Conservation (phyloP, 257 asterid species). For the Nicotiana otophora region DNA sequence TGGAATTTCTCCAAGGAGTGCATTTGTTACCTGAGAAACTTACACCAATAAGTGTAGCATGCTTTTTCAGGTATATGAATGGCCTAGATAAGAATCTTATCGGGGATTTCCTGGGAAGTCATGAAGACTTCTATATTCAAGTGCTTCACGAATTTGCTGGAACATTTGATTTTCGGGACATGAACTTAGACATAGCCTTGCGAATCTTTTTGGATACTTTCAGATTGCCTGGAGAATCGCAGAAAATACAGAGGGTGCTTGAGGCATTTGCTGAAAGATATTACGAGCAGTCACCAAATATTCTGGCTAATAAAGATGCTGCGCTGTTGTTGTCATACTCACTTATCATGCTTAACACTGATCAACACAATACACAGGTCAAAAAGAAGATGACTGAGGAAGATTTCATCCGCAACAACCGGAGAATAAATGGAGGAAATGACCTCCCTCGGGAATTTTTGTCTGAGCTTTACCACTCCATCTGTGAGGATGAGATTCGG, state of each 20-base stretch:
- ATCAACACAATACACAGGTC: constrained; percentile 87
- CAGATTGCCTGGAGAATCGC: constrained; percentile 93
- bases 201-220: constrained; percentile 85
- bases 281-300: constrained; percentile 67
- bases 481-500: constrained; percentile 79
- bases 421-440: constrained; percentile 79
- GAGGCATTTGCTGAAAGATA: constrained; percentile 95
- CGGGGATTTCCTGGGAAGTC: constrained; percentile 86
- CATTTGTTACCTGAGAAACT: constrained; percentile 65
- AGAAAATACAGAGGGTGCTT: constrained; percentile 89
- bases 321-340: constrained; percentile 84
- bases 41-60: constrained; percentile 69
- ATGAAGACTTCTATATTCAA: constrained; percentile 72
- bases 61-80: constrained; percentile 60
- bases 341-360: constrained; percentile 81
- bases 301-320: constrained; percentile 82
- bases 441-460: constrained; percentile 88
- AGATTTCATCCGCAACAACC: constrained; percentile 80
- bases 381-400: constrained; percentile 95
- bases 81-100: constrained; percentile 76
- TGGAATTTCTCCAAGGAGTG: constrained; percentile 66
- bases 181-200: constrained; percentile 83
- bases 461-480: constrained; percentile 73
- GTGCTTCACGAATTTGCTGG: constrained; percentile 82
- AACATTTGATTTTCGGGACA: constrained; percentile 65